These are phyloP conservation scores for Rhododendron mucronatum DNA, from an alignment of 148 eudicot genomes.

Conservation along the genomic window DNA sequence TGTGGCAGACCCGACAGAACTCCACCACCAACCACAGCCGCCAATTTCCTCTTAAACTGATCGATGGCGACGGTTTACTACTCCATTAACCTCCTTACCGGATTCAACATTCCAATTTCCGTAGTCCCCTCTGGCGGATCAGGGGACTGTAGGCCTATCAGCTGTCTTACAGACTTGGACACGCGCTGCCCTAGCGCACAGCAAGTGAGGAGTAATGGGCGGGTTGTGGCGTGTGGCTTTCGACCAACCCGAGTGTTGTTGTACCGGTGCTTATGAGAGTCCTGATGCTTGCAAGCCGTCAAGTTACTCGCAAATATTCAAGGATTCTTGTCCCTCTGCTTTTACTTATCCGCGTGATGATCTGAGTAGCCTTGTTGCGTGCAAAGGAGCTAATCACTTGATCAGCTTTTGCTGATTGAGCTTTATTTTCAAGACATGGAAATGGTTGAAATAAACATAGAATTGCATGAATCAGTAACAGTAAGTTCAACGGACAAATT, in stretches of 20 bases:
- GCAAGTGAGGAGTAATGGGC: not conserved
- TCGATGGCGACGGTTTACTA: conserved; percentile 8
- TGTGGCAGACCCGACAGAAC: not conserved
- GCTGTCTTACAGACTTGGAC: conserved; percentile 24
- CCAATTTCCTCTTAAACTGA: conserved; percentile 25
- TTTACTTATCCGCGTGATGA: conserved; percentile 34
- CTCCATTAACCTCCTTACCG: conserved; percentile 34
- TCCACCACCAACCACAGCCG: conserved; percentile 26
- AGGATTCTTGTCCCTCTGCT: conserved; percentile 24
- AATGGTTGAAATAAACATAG: not conserved
- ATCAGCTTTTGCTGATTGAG: conserved; percentile 25
- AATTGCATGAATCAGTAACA: not conserved
- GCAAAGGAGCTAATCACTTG: conserved; percentile 27
- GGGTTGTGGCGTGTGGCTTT: conserved; percentile 29
- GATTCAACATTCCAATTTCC: conserved; percentile 23
- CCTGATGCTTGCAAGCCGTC: conserved; percentile 27
- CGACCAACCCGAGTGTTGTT: conserved; percentile 19
- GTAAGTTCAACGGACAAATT: not conserved
- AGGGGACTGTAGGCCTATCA: conserved; percentile 21
- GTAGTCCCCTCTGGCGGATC: conserved; percentile 23
- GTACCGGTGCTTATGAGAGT: conserved; percentile 18
- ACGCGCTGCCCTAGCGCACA: conserved; percentile 17
- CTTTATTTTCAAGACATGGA: not conserved
- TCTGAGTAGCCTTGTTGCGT: conserved; percentile 24
- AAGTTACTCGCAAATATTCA: conserved; percentile 21